These are phyloP conservation scores for Candida nanaspora DNA, from an alignment of 805 yeast genomes.

Conservation along the genomic window DNA sequence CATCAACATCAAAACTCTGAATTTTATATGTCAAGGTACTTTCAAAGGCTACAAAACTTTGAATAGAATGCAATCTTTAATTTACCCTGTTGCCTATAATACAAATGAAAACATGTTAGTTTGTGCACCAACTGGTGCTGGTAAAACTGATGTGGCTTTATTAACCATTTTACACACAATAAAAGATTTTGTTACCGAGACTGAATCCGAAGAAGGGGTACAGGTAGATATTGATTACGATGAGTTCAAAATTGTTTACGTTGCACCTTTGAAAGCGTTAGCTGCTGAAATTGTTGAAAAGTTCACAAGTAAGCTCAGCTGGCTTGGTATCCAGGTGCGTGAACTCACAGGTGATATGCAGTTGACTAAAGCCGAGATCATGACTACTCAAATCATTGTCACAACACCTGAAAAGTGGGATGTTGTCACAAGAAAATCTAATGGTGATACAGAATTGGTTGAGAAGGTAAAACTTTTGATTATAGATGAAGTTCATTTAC, in stretches of 20 bases:
- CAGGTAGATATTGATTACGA: constrained; percentile 67
- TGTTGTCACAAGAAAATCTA: constrained; percentile 90
- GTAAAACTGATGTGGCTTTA: constrained; percentile 91
- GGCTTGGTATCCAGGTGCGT: constrained; percentile 82
- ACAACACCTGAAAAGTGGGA: constrained; percentile 98
- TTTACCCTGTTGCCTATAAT: constrained; percentile 85
- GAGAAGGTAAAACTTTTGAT: constrained; percentile 79
- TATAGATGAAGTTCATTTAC: constrained; percentile 92
- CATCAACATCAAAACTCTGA: constrained; percentile 56
- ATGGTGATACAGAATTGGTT: constrained; percentile 80
- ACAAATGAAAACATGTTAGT: constrained; percentile 93
- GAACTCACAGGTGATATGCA: constrained; percentile 97
- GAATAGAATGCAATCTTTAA: constrained; percentile 85
- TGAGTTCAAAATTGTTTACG: constrained; percentile 85
- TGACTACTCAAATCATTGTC: constrained; percentile 79
- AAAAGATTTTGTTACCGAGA: constrained; percentile 56
- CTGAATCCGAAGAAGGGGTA: constrained; percentile 38
- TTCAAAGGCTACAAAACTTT: constrained; percentile 71
- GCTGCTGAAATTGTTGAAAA: constrained; percentile 97
- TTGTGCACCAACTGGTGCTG: constrained; percentile 98
- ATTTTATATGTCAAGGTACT: constrained; percentile 74
- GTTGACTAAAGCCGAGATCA: constrained; percentile 69
- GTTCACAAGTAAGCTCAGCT: constrained; percentile 63
- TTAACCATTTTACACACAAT: constrained; percentile 74
- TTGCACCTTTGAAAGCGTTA: constrained; percentile 87